Evolutionary conservation across 2,329 filamentous ascomycete genomes (phyloP).

Genomic region (Botrytis deweyae): DNA sequence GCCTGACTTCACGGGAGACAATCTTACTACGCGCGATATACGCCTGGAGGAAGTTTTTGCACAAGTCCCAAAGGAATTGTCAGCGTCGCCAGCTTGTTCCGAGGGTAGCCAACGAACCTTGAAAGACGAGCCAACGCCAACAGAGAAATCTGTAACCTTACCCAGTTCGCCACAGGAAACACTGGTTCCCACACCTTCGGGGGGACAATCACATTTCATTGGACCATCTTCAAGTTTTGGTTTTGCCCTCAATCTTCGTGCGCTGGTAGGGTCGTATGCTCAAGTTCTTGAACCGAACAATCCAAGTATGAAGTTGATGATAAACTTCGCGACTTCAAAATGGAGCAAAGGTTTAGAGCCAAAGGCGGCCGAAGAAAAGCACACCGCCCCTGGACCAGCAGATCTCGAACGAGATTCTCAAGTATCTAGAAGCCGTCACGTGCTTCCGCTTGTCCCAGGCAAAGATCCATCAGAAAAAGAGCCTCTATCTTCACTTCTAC

Average conservation of each 20-base stretch:
- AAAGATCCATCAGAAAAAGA: slow-evolving; percentile 26
- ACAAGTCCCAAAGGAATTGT: slow-evolving; percentile 25
- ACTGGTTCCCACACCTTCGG: slow-evolving; percentile 33
- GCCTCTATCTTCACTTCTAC: slow-evolving; percentile 37
- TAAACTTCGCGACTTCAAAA: slow-evolving; percentile 35
- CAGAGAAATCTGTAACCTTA: slow-evolving; percentile 19
- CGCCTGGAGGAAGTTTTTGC: slow-evolving; percentile 34
- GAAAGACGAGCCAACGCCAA: slow-evolving; percentile 11
- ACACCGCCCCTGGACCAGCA: slow-evolving; percentile 10
- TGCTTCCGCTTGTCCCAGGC: background rate
- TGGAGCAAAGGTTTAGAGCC: slow-evolving; percentile 38
- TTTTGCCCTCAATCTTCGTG: slow-evolving; percentile 36
- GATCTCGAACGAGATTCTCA: slow-evolving; percentile 17
- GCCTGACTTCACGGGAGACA: slow-evolving; percentile 39
- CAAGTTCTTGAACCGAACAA: slow-evolving; percentile 31
- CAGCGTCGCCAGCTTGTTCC: slow-evolving; percentile 27
- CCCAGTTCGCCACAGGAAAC: slow-evolving; percentile 31
- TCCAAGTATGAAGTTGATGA: slow-evolving; percentile 32
- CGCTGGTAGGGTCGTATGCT: slow-evolving; percentile 38
- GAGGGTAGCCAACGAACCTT: slow-evolving; percentile 13
- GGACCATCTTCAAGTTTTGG: slow-evolving; percentile 38
- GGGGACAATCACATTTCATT: slow-evolving; percentile 37
- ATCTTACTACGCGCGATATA: slow-evolving; percentile 28
- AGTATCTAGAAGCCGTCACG: background rate
- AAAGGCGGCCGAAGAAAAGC: slow-evolving; percentile 32